Base-by-base conservation (phyloP, 306 rosid genomes). In the Prunus fruticosa region DNA sequence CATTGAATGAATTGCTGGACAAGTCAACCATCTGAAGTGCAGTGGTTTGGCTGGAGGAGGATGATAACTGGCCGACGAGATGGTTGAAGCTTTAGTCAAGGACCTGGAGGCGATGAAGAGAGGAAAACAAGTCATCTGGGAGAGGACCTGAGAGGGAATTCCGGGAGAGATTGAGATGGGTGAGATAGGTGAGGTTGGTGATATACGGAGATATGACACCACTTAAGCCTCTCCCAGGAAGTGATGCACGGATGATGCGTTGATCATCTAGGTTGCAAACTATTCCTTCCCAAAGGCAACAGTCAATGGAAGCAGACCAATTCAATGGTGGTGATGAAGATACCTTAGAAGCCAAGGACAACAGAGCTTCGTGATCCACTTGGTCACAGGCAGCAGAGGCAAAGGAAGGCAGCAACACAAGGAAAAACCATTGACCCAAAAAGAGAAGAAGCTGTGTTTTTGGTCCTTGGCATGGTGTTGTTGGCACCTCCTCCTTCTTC, bases 241-340 rank as follows among this genome's bases (percentile, higher is more conserved):
- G 58, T 4, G 20, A 53, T 20, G 43, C 49, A 19, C 14, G n/a
- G n/a, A 49, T 67, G 15, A 41, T n/a, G 5, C 70, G 47, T 23
- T 20, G 23, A 20, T 25, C 18, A 53, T 14, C 20, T 19, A 1
- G 58, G 58, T 19, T 14, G 8, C 72, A 13, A 11, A 23, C 1
- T 38, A 67, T 46, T 45, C 72, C 72, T 10, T 67, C 53, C 52
- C 72, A 67, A 43, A 45, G 16, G 53, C 72, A 67, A 49, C 72
- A 45, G 47, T 67, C 20, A 18, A 4, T n/a, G 14, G 53, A 67
- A 11, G 54, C 34, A 45, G 72, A 67, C 72, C 54, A 67, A 15
- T 45, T 67, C 30, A 67, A 25, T 22, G 52, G 52, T 60, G 13
- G 61, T 1, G 43, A 38, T 38, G 84, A 13, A 6, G 90, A 22